Evolutionary conservation across 345 rosid species (phyloP).

Genomic region (Alliaria petiolata): DNA sequence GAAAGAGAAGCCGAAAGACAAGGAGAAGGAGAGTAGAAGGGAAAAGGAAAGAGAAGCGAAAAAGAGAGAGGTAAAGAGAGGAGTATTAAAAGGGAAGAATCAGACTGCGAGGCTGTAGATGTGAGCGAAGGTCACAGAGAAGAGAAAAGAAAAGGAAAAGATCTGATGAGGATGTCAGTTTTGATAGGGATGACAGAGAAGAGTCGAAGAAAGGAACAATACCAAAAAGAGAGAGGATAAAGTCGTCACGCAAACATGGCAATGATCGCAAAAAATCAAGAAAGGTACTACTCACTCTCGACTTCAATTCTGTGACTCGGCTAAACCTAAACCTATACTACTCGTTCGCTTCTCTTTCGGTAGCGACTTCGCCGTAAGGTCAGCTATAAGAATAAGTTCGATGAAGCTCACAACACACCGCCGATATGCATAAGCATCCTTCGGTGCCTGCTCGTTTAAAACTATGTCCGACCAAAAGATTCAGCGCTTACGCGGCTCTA

Average conservation of each 20-base stretch:
- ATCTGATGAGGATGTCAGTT: constrained; percentile 65
- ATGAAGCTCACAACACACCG: no score
- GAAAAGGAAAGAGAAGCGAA: constrained; percentile 78
- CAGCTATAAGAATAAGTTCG: no score
- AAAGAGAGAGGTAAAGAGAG: constrained; percentile 78
- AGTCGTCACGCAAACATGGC: constrained; percentile 76
- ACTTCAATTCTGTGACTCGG: neutral
- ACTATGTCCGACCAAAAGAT: no score
- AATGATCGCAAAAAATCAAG: constrained; percentile 83
- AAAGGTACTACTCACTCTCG: constrained; percentile 48
- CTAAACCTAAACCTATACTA: no score
- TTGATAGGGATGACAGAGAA: constrained; percentile 82
- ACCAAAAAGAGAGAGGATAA: no score
- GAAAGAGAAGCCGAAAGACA: constrained; percentile 58
- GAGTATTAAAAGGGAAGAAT: constrained; percentile 64
- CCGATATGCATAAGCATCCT: no score
- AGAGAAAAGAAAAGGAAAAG: constrained; percentile 77
- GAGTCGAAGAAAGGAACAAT: constrained; percentile 68
- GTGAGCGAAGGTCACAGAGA: constrained; percentile 68
- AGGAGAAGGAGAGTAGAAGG: constrained; percentile 54
- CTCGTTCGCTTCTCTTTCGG: no score
- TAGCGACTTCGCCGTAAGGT: no score
- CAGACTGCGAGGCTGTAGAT: constrained; percentile 79
- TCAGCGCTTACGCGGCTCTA: no score
- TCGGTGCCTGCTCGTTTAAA: no score